Evolutionary conservation across 2,329 filamentous ascomycete species (phyloP), one percentile per base, ranked within the genome.

Genomic region (Orbilia oligospora): DNA sequence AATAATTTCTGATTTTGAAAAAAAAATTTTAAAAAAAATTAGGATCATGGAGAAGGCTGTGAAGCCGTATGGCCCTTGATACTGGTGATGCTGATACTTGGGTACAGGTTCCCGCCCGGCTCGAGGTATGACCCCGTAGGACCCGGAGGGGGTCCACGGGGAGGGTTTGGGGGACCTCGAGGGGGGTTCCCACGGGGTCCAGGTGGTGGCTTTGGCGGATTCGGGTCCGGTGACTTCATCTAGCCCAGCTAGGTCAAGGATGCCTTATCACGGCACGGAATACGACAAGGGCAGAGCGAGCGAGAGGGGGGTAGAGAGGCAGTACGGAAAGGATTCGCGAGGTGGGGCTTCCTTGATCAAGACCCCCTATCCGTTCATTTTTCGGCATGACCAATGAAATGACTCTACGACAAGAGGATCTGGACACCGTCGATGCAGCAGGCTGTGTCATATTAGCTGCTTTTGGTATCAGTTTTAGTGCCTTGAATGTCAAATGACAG

Each of bases 61-160:
- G 48, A 46, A 58, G 30, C n/a, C 27, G 44, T 70, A 36, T 58
- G 10, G 22, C 10, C 48, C 18, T 67, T 63, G 67, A 22, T 48
- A 64, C 24, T 49, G n/a, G 84, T 85, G 14, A 87, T 61, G 83
- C 90, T 51, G 48, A 44, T 61, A 56, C 64, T 12, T 49, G 38
- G 56, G n/a, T 44, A 44, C 0, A 91, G 91, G 83, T 91, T 90
- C 30, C 96, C 96, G 3, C 94, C 93, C 1, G 96, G 96, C 0
- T 91, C 94, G n/a, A 88, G 96, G 80, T 98, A 93, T 86, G 96
- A 98, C 86, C 95, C 95, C 1, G 85, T 94, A 22, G 92, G 92
- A 0, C 93, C 93, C 0, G 91, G 91, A 0, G 87, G 88, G 80
- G 84, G 84, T 41, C 88, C 88, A 22, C 86, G 86, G 16, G 86